Percentiles rank a stretch among this genome's conserved stretches.
Conservation (phyloP, 768 basidiomycete genomes). For the Sistotremastrum niveocremeum region DNA sequence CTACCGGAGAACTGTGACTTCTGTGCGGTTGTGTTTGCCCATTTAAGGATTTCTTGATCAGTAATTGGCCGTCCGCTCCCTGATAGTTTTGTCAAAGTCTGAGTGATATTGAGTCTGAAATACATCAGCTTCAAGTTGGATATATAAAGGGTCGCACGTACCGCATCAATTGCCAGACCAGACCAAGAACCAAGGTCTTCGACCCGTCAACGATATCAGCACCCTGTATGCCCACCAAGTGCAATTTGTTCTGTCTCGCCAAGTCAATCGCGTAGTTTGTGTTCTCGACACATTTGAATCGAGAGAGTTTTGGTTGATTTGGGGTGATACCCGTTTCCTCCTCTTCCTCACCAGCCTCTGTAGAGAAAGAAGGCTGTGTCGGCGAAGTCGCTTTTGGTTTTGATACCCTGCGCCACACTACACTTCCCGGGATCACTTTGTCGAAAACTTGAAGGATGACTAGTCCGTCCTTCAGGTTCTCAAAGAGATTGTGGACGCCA, state of each 20-base stretch:
- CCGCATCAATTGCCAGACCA: constrained; percentile 98
- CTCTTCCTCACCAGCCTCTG: constrained; percentile 45
- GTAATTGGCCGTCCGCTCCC: constrained; percentile 70
- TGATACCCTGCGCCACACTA: constrained; percentile 91
- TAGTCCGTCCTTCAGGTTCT: constrained; percentile 87
- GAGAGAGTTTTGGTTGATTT: constrained; percentile 72
- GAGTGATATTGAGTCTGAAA: constrained; percentile 69
- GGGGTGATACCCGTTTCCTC: constrained; percentile 57
- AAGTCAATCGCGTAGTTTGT: constrained; percentile 94
- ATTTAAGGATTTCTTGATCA: constrained; percentile 88
- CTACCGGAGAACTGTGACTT: constrained; percentile 43
- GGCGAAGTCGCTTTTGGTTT: constrained; percentile 68
- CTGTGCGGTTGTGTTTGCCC: constrained; percentile 88
- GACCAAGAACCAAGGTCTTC: constrained; percentile 84
- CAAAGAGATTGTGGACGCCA: constrained; percentile 90
- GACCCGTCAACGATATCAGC: constrained; percentile 93
- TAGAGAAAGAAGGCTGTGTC: constrained; percentile 25
- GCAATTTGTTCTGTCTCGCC: constrained; percentile 85
- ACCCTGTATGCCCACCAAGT: constrained; percentile 93
- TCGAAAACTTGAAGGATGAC: constrained; percentile 93
- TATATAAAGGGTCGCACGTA: constrained; percentile 19
- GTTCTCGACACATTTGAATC: constrained; percentile 98
- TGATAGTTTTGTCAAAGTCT: constrained; percentile 71
- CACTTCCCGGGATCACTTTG: constrained; percentile 83
- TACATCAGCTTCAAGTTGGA: background rate